Percentiles rank a stretch among this genome's conserved stretches.
Conservation (phyloP, 257 asterid species). For the Ajuga chamaepitys region DNA sequence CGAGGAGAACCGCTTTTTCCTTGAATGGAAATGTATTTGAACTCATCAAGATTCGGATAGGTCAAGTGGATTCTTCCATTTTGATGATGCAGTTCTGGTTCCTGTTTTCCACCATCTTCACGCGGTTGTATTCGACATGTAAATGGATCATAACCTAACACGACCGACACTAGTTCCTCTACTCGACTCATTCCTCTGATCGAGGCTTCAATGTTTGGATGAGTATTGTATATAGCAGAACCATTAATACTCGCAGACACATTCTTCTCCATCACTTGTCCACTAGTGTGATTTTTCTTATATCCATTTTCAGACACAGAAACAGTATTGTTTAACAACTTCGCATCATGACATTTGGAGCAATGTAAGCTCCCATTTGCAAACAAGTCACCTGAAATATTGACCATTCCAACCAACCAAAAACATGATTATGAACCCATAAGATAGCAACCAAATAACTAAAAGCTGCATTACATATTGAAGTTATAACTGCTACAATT, state of each 20-base stretch:
- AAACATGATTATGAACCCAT: conserved; percentile 1
- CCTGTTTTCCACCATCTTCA: conserved; percentile 12
- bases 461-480: background rate
- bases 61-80: conserved; percentile 42
- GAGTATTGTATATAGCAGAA: conserved; percentile 16
- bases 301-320: conserved; percentile 28
- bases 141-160: conserved; percentile 38
- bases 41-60: conserved; percentile 75
- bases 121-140: conserved; percentile 38
- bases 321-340: conserved; percentile 21
- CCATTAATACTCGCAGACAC: conserved; percentile 24
- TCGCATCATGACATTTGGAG: conserved; percentile 24
- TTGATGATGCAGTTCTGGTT: conserved; percentile 22
- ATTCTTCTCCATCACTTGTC: conserved; percentile 23
- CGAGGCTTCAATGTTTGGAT: conserved; percentile 21
- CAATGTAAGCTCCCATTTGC: conserved; percentile 28
- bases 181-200: conserved; percentile 30
- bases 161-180: conserved; percentile 38
- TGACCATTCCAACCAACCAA: conserved; percentile 6
- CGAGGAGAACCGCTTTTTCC: conserved; percentile 39
- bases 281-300: conserved; percentile 21
- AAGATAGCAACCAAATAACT: background rate
- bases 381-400: conserved; percentile 49
- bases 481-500: background rate
- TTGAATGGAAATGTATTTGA: conserved; percentile 49